Conservation (phyloP, 768 basidiomycete species). For the Boletus rex-veris region DNA sequence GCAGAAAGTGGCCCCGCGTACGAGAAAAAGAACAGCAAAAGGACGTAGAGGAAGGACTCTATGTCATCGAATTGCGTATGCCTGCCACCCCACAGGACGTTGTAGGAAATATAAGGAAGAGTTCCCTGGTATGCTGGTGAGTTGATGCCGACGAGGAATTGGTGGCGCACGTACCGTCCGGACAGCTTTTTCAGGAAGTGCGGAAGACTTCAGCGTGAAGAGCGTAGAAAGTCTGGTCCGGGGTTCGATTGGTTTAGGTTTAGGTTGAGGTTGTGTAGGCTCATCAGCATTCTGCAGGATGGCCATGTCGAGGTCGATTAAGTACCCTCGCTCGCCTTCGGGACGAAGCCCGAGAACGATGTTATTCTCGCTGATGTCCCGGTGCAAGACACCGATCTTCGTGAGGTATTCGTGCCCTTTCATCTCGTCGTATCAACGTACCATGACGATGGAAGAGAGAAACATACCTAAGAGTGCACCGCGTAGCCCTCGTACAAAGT, state of each 20-base stretch:
- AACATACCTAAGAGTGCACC: neutral
- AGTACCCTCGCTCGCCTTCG: too few relatives aligned
- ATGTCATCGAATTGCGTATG: conserved; percentile 1
- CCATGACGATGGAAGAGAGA: neutral
- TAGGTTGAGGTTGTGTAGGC: neutral
- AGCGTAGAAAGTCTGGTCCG: too few relatives aligned
- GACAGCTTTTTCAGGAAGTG: too few relatives aligned
- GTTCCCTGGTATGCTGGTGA: neutral
- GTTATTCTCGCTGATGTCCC: too few relatives aligned
- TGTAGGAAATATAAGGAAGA: neutral
- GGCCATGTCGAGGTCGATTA: neutral
- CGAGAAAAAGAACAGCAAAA: neutral
- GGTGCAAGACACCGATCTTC: too few relatives aligned
- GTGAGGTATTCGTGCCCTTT: neutral
- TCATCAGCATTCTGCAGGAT: neutral
- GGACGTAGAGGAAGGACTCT: neutral
- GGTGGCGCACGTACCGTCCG: neutral
- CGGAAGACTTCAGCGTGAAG: too few relatives aligned
- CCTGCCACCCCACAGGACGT: neutral
- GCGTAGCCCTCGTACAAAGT: neutral
- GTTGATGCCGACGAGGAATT: neutral
- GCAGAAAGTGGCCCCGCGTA: neutral
- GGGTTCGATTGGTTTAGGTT: too few relatives aligned
- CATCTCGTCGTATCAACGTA: neutral
- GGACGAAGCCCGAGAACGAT: too few relatives aligned